A percentile compares a stretch with the other conserved stretches of the same genome.
These are phyloP conservation scores for Macroventuria anomochaeta DNA, from an alignment of 2,329 filamentous ascomycete species.

Conservation along the genomic window DNA sequence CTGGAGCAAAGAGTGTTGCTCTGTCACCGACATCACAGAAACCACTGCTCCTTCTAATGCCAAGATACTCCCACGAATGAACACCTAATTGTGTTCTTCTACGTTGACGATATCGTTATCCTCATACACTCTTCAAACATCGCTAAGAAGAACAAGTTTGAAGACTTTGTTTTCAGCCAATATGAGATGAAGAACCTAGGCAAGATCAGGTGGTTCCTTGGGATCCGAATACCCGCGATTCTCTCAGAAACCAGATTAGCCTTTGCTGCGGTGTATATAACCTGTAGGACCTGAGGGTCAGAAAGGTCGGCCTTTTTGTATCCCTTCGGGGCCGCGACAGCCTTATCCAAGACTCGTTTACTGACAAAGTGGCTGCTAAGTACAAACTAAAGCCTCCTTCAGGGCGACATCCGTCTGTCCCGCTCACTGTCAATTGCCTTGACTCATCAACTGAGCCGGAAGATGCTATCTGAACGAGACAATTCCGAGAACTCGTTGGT, in stretches of 20 bases:
- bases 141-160: neutral
- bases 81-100: conserved; percentile 17
- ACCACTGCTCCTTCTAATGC: conserved; percentile 12
- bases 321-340: too few species aligned
- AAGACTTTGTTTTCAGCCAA: too few species aligned
- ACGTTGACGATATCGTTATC: conserved; percentile 21
- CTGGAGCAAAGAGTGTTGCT: too few species aligned
- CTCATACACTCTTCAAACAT: neutral
- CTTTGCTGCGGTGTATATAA: too few species aligned
- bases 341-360: neutral
- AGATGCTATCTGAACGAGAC: too few species aligned
- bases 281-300: too few species aligned
- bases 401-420: neutral
- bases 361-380: neutral
- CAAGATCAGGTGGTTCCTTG: neutral
- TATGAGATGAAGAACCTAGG: neutral
- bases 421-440: neutral
- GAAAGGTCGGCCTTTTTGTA: too few species aligned
- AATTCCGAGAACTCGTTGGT: conserved; percentile 22
- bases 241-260: neutral
- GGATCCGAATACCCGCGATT: neutral
- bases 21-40: conserved; percentile 17
- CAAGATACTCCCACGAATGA: conserved; percentile 12
- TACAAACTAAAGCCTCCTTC: conserved; percentile 11
- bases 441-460: too few species aligned